These are phyloP conservation scores for Quercus tomentella DNA, from an alignment of 331 rosid species.

Conservation along the genomic window DNA sequence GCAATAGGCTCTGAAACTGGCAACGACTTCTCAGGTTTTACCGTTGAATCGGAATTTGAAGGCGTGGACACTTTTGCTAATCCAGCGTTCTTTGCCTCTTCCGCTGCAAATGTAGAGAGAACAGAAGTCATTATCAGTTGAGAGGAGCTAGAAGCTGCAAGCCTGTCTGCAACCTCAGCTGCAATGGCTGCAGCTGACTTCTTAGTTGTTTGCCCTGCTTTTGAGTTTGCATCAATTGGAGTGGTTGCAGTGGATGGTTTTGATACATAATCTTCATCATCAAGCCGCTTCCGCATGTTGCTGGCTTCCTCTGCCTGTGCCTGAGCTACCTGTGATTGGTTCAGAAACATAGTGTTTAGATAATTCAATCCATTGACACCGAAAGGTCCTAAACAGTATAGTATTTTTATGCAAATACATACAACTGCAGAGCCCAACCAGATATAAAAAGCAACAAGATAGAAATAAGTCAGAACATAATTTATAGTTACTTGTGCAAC, in stretches of 20 bases:
- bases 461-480: not conserved
- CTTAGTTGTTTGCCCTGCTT: constrained; percentile 38
- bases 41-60: constrained; percentile 30
- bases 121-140: constrained; percentile 89
- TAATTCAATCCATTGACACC: not conserved
- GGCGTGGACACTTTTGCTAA: constrained; percentile 29
- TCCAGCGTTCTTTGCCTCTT: constrained; percentile 77
- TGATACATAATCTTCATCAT: constrained; percentile 51
- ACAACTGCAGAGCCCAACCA: constrained; percentile 8
- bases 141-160: constrained; percentile 91
- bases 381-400: not conserved
- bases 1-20: constrained; percentile 51
- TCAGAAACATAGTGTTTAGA: constrained; percentile 3
- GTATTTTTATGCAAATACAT: not conserved
- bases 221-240: constrained; percentile 34
- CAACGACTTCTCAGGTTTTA: constrained; percentile 42
- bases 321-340: constrained; percentile 61
- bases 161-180: constrained; percentile 93
- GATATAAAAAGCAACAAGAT: constrained; percentile 2
- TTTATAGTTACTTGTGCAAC: not conserved
- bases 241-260: constrained; percentile 37
- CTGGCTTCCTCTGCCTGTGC: constrained; percentile 86
- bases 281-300: constrained; percentile 62
- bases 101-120: constrained; percentile 85
- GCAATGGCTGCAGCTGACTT: constrained; percentile 92